Evolutionary conservation across 768 basidiomycete species (phyloP).

Genomic region (Xerocomellus chrysenteron): DNA sequence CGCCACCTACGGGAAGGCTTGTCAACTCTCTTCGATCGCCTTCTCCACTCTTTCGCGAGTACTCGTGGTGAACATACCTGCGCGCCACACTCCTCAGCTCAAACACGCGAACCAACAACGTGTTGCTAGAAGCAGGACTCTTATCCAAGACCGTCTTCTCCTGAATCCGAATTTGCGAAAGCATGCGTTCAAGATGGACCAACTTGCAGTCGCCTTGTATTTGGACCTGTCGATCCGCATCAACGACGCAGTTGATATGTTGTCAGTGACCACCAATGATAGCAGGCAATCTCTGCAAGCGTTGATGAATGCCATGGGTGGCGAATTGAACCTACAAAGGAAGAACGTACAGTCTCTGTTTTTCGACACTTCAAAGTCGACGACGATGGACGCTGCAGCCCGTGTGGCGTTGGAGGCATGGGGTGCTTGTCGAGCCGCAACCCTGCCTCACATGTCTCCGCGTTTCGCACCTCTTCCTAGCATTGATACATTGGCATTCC

Average conservation of each 20-base stretch:
- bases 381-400: conserved; percentile 8
- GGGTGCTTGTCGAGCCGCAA: conserved; percentile 41
- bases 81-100: conserved; percentile 7
- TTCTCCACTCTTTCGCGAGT: conserved; percentile 38
- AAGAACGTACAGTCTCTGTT: conserved; percentile 32
- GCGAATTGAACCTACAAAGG: conserved; percentile 30
- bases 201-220: conserved; percentile 39
- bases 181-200: conserved; percentile 48
- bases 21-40: conserved; percentile 38
- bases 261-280: conserved; percentile 28
- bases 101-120: not conserved
- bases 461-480: conserved; percentile 16
- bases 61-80: conserved; percentile 35
- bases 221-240: conserved; percentile 39
- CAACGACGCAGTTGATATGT: conserved; percentile 39
- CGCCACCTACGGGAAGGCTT: conserved; percentile 38
- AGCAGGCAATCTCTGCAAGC: conserved; percentile 36
- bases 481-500: conserved; percentile 29
- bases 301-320: conserved; percentile 40
- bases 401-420: conserved; percentile 44
- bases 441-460: conserved; percentile 17
- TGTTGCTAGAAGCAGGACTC: conserved; percentile 12
- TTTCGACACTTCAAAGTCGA: conserved; percentile 3
- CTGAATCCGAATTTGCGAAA: conserved; percentile 30
- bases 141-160: conserved; percentile 36